Evolutionary conservation across 2,329 filamentous ascomycete genomes (phyloP).

Genomic region (Fusarium goolgardi): DNA sequence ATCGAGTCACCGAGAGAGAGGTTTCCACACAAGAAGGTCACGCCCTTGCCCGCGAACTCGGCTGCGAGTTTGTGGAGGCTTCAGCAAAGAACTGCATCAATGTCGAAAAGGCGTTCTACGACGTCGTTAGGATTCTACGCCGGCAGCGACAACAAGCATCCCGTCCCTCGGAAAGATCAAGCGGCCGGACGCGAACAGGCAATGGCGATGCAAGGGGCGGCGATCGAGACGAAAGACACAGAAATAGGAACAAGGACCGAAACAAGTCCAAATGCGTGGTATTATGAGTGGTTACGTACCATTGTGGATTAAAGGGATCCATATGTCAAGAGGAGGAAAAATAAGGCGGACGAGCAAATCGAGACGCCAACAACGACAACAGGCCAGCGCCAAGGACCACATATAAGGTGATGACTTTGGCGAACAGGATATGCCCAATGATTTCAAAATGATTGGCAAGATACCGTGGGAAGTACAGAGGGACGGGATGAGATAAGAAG

Average conservation of each 20-base stretch:
- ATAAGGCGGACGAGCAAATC: constrained; percentile 29
- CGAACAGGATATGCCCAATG: constrained; percentile 40
- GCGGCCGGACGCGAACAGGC: constrained; percentile 54
- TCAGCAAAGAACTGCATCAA: constrained; percentile 99
- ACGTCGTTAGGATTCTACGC: constrained; percentile 91
- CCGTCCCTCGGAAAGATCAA: constrained; percentile 52
- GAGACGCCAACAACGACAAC: constrained; percentile 29
- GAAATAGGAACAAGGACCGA: constrained; percentile 52
- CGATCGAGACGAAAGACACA: constrained; percentile 51
- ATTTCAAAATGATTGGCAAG: constrained; percentile 43
- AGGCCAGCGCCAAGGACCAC: constrained; percentile 35
- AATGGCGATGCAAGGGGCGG: constrained; percentile 53
- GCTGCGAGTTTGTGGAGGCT: constrained; percentile 96
- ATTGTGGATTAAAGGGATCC: constrained; percentile 4
- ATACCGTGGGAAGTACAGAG: constrained; percentile 40
- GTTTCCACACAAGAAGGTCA: constrained; percentile 97
- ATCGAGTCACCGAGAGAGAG: constrained; percentile 93
- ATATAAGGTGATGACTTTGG: constrained; percentile 40
- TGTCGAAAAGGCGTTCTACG: constrained; percentile 98
- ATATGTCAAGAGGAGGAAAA: constrained; percentile 34
- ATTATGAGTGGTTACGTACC: constrained; percentile 51
- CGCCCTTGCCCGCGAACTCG: constrained; percentile 88
- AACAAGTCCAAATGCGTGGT: constrained; percentile 54
- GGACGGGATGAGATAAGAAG: constrained; percentile 27
- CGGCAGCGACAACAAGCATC: constrained; percentile 76